phyloP scores from a whole-genome alignment of 148 eudicot genomes.

The Cornus suecica region DNA sequence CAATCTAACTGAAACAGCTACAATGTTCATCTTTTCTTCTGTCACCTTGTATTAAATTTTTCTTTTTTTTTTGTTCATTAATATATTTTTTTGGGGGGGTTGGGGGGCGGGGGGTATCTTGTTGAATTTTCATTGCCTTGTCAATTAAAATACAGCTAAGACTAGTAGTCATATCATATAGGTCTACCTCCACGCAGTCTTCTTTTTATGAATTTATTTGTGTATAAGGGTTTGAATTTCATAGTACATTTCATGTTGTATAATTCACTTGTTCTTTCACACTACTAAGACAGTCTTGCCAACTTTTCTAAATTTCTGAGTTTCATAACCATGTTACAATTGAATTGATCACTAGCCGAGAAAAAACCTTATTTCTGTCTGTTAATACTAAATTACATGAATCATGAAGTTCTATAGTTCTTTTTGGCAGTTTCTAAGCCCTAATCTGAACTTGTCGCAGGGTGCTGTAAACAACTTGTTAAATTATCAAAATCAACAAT shows the following conservation, averaged over 20 bases:
- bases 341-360: not conserved
- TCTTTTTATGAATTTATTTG: not conserved
- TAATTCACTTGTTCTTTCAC: not conserved
- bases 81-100: too few relatives aligned
- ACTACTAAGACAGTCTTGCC: not conserved
- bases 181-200: not conserved
- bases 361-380: not conserved
- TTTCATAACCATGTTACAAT: not conserved
- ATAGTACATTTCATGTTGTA: too few relatives aligned
- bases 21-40: not conserved
- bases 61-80: not conserved
- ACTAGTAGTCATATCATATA: not conserved
- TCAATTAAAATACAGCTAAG: not conserved
- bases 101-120: too few relatives aligned
- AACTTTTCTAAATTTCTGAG: not conserved
- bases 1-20: not conserved
- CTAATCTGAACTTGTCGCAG: constrained; percentile 5
- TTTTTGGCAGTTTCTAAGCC: not conserved
- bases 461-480: not conserved
- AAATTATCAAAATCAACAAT: not conserved
- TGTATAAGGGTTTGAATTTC: not conserved
- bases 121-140: not conserved
- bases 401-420: not conserved
- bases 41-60: not conserved
- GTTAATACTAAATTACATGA: not conserved